These are phyloP conservation scores for Cryptococcus floricola DNA, from an alignment of 1,284 basidiomycete species.

Conservation along the genomic window DNA sequence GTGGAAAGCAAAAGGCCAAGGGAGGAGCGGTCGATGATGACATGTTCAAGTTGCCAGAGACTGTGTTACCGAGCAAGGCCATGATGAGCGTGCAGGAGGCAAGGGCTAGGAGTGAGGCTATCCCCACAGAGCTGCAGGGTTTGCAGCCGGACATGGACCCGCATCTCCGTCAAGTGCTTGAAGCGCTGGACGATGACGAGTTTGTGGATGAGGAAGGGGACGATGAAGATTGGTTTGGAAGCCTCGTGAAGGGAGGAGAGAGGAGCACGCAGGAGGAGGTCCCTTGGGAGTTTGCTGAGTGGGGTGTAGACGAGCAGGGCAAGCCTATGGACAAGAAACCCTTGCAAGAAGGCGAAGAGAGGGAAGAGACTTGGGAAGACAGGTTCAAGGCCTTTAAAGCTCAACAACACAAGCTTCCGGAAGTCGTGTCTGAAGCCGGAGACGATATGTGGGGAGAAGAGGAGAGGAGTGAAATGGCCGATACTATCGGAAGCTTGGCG, in stretches of 20 bases:
- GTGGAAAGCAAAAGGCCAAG: conserved; percentile 34
- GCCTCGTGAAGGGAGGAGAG: conserved; percentile 56
- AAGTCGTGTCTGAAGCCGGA: conserved; percentile 1
- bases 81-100: conserved; percentile 65
- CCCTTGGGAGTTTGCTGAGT: conserved; percentile 68
- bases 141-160: conserved; percentile 97
- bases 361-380: conserved; percentile 61
- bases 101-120: conserved; percentile 62
- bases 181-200: conserved; percentile 93
- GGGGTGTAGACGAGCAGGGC: conserved; percentile 49
- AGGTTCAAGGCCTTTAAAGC: conserved; percentile 72
- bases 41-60: conserved; percentile 58
- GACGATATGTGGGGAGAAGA: conserved; percentile 32
- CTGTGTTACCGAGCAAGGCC: conserved; percentile 64
- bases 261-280: conserved; percentile 43
- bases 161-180: conserved; percentile 85
- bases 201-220: conserved; percentile 74
- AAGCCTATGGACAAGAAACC: conserved; percentile 6
- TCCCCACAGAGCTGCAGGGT: conserved; percentile 79
- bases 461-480: conserved; percentile 67
- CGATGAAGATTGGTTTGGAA: conserved; percentile 40
- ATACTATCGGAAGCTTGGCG: conserved; percentile 71
- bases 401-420: conserved; percentile 4
- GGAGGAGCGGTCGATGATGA: conserved; percentile 35
- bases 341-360: conserved; percentile 35